phyloP scores from a whole-genome alignment of 192 early-diverging fungal species.

The Geranomyces variabilis region DNA sequence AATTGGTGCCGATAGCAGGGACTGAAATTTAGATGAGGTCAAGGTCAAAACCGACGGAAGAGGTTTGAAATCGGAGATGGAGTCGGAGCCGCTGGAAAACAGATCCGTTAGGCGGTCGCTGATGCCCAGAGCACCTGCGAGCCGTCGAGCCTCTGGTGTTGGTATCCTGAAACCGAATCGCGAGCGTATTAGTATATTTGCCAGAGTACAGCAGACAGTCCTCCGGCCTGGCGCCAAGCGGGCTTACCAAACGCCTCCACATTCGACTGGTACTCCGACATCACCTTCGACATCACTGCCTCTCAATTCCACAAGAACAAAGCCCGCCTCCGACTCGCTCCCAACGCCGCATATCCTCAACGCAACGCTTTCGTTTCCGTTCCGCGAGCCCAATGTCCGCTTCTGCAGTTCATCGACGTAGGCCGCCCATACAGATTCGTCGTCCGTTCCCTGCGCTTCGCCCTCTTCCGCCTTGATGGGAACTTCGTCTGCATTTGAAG shows the following conservation, averaged over 20 bases:
- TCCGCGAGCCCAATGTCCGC: background rate
- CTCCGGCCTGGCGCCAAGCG: background rate
- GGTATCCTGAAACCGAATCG: slow-evolving; percentile 19
- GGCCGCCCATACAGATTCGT: slow-evolving; percentile 11
- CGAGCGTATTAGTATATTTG: background rate
- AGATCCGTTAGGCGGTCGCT: slow-evolving; percentile 5
- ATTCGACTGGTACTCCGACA: slow-evolving; percentile 18
- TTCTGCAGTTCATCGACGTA: slow-evolving; percentile 16
- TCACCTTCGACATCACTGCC: slow-evolving; percentile 29
- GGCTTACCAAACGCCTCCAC: slow-evolving; percentile 29
- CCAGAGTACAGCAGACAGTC: no score
- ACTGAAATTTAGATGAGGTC: background rate
- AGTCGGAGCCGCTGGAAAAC: slow-evolving; percentile 3
- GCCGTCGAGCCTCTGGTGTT: slow-evolving; percentile 18
- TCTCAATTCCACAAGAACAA: slow-evolving; percentile 17
- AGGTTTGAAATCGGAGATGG: background rate
- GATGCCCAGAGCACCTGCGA: slow-evolving; percentile 17
- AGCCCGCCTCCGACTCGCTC: background rate
- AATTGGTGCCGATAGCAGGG: slow-evolving; percentile 12
- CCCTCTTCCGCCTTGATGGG: slow-evolving; percentile 11
- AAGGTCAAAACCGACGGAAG: background rate
- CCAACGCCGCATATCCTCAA: background rate
- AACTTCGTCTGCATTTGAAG: background rate
- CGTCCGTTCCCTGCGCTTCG: background rate
- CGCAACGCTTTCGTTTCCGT: slow-evolving; percentile 5